These are phyloP conservation scores for Sugiyamaella marilandica DNA, from an alignment of 805 yeast species.

Conservation along the genomic window DNA sequence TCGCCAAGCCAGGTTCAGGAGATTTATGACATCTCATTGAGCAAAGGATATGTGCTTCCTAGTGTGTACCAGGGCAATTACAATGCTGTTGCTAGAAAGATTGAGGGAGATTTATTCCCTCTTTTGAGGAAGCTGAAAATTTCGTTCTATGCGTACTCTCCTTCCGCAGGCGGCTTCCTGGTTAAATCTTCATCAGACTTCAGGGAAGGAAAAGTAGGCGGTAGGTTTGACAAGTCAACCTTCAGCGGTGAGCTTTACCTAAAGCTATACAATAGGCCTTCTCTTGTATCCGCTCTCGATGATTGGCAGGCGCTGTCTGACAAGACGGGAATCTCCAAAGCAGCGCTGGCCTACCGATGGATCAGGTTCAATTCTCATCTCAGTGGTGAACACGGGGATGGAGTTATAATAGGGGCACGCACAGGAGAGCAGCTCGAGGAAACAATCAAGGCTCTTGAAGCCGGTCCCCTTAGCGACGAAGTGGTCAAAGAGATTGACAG, in stretches of 20 bases:
- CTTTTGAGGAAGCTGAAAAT: slow-evolving; percentile 20
- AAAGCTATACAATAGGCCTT: slow-evolving; percentile 20
- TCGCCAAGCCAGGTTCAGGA: slow-evolving; percentile 22
- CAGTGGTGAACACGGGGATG: slow-evolving; percentile 20
- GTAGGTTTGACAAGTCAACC: slow-evolving; percentile 18
- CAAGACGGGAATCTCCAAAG: slow-evolving; percentile 16
- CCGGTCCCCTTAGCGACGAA: slow-evolving; percentile 26
- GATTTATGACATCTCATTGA: slow-evolving; percentile 20
- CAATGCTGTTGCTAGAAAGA: slow-evolving; percentile 26
- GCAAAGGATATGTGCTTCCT: slow-evolving; percentile 26
- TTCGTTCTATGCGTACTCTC: slow-evolving; percentile 27
- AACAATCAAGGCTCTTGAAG: slow-evolving; percentile 20
- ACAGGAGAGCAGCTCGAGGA: slow-evolving; percentile 19
- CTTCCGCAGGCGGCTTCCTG: slow-evolving; percentile 27
- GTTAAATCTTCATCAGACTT: slow-evolving; percentile 18
- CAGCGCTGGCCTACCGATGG: slow-evolving; percentile 28
- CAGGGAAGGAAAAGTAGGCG: slow-evolving; percentile 11
- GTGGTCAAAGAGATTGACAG: slow-evolving; percentile 22
- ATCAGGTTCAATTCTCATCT: slow-evolving; percentile 21
- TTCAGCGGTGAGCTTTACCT: slow-evolving; percentile 19
- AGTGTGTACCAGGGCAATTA: slow-evolving; percentile 31
- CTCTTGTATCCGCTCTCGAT: slow-evolving; percentile 21
- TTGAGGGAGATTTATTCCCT: slow-evolving; percentile 26
- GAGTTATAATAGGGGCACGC: slow-evolving; percentile 24
- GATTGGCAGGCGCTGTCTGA: slow-evolving; percentile 20